phyloP scores from a whole-genome alignment of 176 grass and related monocot genomes.

The Eleusine indica region DNA sequence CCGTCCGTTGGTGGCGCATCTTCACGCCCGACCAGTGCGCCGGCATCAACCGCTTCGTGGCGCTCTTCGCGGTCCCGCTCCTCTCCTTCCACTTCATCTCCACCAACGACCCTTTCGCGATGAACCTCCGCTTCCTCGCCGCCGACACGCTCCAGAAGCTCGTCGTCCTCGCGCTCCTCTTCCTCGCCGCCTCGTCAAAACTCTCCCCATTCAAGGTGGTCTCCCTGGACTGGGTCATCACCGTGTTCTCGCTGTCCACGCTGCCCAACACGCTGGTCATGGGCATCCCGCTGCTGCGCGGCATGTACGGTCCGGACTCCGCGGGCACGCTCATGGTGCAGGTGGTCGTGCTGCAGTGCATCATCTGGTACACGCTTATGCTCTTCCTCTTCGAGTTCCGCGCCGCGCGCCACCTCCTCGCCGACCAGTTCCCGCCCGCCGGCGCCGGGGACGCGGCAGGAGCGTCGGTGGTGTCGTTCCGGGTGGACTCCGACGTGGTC shows the following conservation, averaged over 20 bases:
- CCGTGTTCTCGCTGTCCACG: not conserved
- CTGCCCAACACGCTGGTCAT: not conserved
- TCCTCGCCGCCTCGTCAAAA: not conserved
- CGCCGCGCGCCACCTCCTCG: conserved; percentile 56
- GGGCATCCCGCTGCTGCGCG: not conserved
- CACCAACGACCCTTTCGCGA: conserved; percentile 57
- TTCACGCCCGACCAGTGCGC: conserved; percentile 75
- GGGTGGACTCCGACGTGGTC: conserved; percentile 87
- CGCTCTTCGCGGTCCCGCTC: conserved; percentile 75
- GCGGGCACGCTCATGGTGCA: conserved; percentile 76
- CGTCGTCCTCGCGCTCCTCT: conserved; percentile 45
- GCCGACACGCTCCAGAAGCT: conserved; percentile 77
- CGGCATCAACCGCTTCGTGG: conserved; percentile 81
- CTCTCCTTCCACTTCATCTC: conserved; percentile 86
- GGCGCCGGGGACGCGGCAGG: no score
- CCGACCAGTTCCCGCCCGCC: conserved; percentile 66
- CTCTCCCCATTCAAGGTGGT: not conserved
- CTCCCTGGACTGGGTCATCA: not conserved
- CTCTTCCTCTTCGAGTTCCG: conserved; percentile 99
- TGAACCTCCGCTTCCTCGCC: conserved; percentile 74
- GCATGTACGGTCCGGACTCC: not conserved
- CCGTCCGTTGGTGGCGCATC: conserved; percentile 70
- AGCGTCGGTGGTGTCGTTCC: conserved; percentile 68
- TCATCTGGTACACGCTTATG: conserved; percentile 99
- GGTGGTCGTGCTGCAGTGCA: conserved; percentile 91